Evolutionary conservation across 2,329 filamentous ascomycete genomes (phyloP).

Genomic region (Dactylonectria estremocensis): DNA sequence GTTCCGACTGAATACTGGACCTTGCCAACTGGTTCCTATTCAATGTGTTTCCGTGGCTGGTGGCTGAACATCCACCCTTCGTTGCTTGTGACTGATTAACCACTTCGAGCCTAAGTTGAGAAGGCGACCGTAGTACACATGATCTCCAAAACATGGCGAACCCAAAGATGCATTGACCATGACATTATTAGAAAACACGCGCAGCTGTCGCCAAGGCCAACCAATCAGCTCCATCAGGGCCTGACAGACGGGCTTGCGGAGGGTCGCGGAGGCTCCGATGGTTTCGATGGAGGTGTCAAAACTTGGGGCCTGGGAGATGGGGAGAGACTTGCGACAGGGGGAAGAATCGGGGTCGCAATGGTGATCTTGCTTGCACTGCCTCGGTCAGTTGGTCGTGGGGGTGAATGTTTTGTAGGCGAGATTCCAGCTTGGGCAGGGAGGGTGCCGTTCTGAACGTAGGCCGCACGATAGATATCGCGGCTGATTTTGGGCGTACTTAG

Average conservation of each 20-base stretch:
- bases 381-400: conserved; percentile 55
- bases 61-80: conserved; percentile 21
- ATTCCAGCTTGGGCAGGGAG: conserved; percentile 62
- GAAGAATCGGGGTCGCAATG: conserved; percentile 64
- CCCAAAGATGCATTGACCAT: conserved; percentile 11
- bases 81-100: conserved; percentile 17
- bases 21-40: conserved; percentile 23
- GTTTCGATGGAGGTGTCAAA: conserved; percentile 73
- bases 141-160: conserved; percentile 15
- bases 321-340: conserved; percentile 70
- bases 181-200: not conserved
- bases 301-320: conserved; percentile 72
- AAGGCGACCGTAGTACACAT: conserved; percentile 6
- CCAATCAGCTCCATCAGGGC: conserved; percentile 16
- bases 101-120: conserved; percentile 11
- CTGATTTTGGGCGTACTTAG: conserved; percentile 49
- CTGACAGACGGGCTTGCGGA: conserved; percentile 31
- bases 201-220: not conserved
- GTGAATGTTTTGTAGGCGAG: conserved; percentile 68
- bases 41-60: conserved; percentile 21
- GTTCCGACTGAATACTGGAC: conserved; percentile 28
- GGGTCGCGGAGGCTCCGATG: conserved; percentile 42
- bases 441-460: conserved; percentile 52
- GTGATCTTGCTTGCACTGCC: conserved; percentile 48
- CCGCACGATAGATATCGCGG: conserved; percentile 47